Conservation (phyloP, 306 rosid genomes). For the Rosa lucieae region DNA sequence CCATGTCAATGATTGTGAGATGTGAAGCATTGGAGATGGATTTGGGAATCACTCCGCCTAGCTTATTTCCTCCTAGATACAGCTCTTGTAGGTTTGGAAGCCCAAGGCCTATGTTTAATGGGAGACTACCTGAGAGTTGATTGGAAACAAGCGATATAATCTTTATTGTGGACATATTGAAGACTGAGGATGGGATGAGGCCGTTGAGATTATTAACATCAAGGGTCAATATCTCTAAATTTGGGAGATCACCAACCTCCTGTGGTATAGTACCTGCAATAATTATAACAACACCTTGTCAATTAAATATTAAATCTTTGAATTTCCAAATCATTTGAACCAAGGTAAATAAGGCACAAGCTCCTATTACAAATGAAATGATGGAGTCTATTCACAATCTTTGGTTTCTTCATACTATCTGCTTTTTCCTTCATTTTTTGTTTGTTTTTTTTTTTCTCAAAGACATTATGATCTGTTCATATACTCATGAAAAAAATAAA, state of each 20-base stretch:
- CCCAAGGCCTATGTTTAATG: neutral
- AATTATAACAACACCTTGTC: too few species aligned
- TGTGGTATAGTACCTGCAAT: conserved; percentile 10
- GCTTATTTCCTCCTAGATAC: neutral
- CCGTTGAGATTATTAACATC: neutral
- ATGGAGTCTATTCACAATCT: too few species aligned
- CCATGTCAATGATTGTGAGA: neutral
- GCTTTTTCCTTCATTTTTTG: too few species aligned
- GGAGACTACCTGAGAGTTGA: conserved; percentile 18
- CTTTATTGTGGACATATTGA: conserved; percentile 7
- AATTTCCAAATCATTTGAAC: too few species aligned
- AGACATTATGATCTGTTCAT: too few species aligned
- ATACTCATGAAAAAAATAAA: too few species aligned
- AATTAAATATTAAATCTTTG: too few species aligned
- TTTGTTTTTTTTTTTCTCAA: too few species aligned
- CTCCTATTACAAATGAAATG: too few species aligned
- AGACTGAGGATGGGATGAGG: conserved; percentile 22
- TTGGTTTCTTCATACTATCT: too few species aligned
- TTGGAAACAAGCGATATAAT: fast-evolving
- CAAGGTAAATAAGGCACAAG: too few species aligned
- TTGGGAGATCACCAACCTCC: conserved; percentile 21
- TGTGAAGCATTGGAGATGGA: conserved; percentile 20
- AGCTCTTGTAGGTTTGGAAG: conserved; percentile 12
- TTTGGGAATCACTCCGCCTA: conserved; percentile 4
- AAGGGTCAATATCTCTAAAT: neutral